These are phyloP conservation scores for Pythium monospermum DNA, from an alignment of 352 stramenopile species.

Conservation along the genomic window DNA sequence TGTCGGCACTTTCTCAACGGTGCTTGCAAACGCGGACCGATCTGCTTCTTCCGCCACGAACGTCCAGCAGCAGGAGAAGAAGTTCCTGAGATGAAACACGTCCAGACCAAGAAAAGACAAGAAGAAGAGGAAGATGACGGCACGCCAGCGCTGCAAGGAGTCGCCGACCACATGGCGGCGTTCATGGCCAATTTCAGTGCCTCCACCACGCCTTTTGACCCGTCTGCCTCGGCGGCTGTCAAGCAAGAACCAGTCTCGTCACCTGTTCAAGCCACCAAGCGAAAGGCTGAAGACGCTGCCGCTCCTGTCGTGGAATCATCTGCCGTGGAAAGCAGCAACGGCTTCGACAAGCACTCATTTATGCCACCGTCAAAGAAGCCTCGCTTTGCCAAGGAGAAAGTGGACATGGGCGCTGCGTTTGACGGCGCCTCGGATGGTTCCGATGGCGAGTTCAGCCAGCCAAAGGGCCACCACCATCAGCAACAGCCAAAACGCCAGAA, in stretches of 20 bases:
- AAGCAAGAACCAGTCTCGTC: background rate
- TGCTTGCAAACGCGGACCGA: slow-evolving; percentile 30
- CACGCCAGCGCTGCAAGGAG: slow-evolving; percentile 12
- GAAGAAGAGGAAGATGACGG: slow-evolving; percentile 18
- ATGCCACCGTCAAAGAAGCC: slow-evolving; percentile 6
- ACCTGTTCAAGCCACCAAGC: background rate
- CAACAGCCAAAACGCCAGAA: slow-evolving; percentile 15
- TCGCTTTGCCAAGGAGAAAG: slow-evolving; percentile 28
- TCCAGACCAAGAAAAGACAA: slow-evolving; percentile 16
- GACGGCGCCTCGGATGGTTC: slow-evolving; percentile 38
- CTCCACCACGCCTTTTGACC: slow-evolving; percentile 8
- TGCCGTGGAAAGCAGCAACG: slow-evolving; percentile 9
- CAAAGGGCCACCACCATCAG: background rate
- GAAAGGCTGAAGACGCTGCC: slow-evolving; percentile 2
- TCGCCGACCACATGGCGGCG: slow-evolving; percentile 34
- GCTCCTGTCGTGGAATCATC: background rate
- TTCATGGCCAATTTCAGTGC: slow-evolving; percentile 29
- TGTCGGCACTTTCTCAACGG: slow-evolving; percentile 27
- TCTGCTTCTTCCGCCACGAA: slow-evolving; percentile 28
- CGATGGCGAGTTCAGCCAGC: slow-evolving; percentile 24
- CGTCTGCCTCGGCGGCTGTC: background rate
- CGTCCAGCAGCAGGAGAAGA: slow-evolving; percentile 26
- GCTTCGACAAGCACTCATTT: slow-evolving; percentile 5
- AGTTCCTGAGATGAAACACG: too few relatives aligned
- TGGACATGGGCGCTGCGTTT: slow-evolving; percentile 77